A percentile compares a stretch with the other conserved stretches of the same genome.
phyloP scores from a whole-genome alignment of 1,284 basidiomycete species.

The Cryptococcus maquisensis region DNA sequence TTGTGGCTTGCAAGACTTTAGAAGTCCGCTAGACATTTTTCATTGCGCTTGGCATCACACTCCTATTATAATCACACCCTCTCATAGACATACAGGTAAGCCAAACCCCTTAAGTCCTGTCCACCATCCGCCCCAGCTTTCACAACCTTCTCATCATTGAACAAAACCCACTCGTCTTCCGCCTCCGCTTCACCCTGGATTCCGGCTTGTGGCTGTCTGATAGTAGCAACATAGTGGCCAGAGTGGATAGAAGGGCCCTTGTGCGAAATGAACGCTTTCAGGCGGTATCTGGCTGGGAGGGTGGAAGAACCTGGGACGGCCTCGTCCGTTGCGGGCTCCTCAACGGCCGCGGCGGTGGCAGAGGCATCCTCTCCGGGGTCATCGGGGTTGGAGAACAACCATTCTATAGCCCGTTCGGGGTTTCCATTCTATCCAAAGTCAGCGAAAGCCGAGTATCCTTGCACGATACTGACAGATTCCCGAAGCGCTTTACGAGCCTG shows the following conservation, averaged over 20 bases:
- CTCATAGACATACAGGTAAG: constrained; percentile 87
- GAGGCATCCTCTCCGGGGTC: constrained; percentile 61
- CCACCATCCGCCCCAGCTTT: constrained; percentile 60
- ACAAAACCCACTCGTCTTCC: constrained; percentile 71
- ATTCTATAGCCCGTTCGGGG: constrained; percentile 83
- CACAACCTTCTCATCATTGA: constrained; percentile 95
- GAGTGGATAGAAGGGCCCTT: constrained; percentile 93
- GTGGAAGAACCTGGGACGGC: constrained; percentile 54
- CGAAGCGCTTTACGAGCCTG: constrained; percentile 85
- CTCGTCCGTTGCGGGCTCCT: constrained; percentile 8
- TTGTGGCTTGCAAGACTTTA: too few species aligned
- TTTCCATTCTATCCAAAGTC: constrained; percentile 59
- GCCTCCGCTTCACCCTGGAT: constrained; percentile 33
- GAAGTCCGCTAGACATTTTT: too few species aligned
- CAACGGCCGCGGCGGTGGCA: constrained; percentile 16
- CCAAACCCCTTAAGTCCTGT: constrained; percentile 68
- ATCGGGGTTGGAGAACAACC: constrained; percentile 94
- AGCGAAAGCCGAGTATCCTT: neutral
- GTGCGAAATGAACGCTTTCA: constrained; percentile 94
- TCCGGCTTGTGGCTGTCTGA: constrained; percentile 39
- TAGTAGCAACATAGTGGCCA: constrained; percentile 67
- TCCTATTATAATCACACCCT: too few species aligned
- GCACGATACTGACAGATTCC: constrained; percentile 63
- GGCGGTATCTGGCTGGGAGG: constrained; percentile 71
- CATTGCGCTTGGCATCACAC: too few species aligned